Conservation (phyloP, 176 grass and related monocot species). For the Oropetium thomaeum region DNA sequence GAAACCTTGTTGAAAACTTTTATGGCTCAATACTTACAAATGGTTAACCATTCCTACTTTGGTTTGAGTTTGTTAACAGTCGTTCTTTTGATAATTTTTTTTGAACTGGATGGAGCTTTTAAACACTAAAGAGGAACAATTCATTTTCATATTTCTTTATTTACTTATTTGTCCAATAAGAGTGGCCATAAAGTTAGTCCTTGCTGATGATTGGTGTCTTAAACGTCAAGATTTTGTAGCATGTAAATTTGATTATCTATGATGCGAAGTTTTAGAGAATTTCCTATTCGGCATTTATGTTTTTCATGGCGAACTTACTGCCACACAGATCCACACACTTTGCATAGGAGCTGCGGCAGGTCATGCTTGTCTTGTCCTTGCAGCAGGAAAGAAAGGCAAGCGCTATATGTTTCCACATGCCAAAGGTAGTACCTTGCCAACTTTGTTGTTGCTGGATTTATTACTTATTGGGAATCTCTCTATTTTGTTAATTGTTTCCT, state of each 20-base stretch:
- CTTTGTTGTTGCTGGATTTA: not conserved
- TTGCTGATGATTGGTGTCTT: conserved; percentile 17
- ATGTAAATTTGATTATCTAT: not conserved
- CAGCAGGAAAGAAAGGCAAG: conserved; percentile 96
- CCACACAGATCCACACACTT: conserved; percentile 72
- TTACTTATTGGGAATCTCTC: not conserved
- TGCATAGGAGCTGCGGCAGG: conserved; percentile 74
- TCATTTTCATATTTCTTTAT: conserved; percentile 8
- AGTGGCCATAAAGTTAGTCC: not conserved
- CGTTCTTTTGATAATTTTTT: not conserved
- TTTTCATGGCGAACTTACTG: conserved; percentile 15
- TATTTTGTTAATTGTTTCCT: conserved; percentile 18
- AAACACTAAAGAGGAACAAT: not conserved
- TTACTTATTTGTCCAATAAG: conserved; percentile 9
- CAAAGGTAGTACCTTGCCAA: conserved; percentile 46
- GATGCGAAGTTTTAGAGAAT: conserved; percentile 11
- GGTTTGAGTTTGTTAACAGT: not conserved
- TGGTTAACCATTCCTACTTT: not conserved
- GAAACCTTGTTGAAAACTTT: not conserved
- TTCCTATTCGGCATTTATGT: not conserved
- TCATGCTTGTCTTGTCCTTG: conserved; percentile 87
- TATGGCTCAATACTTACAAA: not conserved
- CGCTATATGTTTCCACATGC: conserved; percentile 96
- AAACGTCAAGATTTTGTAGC: conserved; percentile 20
- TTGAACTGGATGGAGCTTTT: not conserved